phyloP scores from a whole-genome alignment of 2,329 filamentous ascomycete species.

The Colletotrichum tamarilloi region DNA sequence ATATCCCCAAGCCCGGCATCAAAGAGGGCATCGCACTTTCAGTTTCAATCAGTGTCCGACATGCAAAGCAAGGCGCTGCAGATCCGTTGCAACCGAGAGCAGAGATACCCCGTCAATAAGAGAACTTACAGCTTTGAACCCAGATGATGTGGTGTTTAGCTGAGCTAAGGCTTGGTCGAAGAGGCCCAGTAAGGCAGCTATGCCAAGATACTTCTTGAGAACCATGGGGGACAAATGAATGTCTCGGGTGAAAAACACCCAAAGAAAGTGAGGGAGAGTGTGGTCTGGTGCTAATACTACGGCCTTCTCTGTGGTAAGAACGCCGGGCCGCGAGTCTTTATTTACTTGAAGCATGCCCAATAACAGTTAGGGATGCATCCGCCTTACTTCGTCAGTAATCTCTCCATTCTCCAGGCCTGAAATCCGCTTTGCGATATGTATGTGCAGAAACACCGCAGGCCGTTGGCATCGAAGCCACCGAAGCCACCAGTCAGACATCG shows the following conservation, averaged over 20 bases:
- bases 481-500: too few species aligned
- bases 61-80: not conserved
- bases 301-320: not conserved
- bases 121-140: slow-evolving; percentile 3
- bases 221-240: not conserved
- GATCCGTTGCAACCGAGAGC: too few species aligned
- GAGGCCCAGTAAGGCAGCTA: not conserved
- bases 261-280: not conserved
- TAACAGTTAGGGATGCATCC: too few species aligned
- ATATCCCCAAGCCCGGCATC: slow-evolving; percentile 18
- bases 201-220: not conserved
- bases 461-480: too few species aligned
- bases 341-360: not conserved
- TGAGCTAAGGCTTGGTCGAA: not conserved
- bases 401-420: too few species aligned
- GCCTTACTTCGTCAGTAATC: too few species aligned
- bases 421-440: too few species aligned
- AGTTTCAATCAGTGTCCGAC: not conserved
- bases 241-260: not conserved
- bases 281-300: not conserved
- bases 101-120: not conserved
- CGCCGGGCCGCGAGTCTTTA: not conserved
- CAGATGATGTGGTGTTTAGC: not conserved
- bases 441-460: too few species aligned
- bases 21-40: slow-evolving; percentile 25